Percentiles rank a stretch among this genome's conserved stretches.
phyloP scores from a whole-genome alignment of 2,329 filamentous ascomycete genomes.

The Ilyonectria mors-panacis region DNA sequence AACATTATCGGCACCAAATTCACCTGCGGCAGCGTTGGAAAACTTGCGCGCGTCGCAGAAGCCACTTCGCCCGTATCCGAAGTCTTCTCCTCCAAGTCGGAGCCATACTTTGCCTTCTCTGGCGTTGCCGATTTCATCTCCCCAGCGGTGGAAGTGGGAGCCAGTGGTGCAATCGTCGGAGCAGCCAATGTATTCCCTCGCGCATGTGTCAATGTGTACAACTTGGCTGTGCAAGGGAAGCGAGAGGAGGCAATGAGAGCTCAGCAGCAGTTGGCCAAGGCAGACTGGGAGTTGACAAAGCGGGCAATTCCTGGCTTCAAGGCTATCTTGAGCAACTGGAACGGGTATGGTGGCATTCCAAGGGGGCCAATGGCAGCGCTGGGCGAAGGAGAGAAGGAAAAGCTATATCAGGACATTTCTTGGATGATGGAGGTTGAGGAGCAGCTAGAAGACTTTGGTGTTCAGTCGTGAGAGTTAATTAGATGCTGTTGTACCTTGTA shows the following conservation, averaged over 20 bases:
- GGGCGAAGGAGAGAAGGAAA: constrained; percentile 66
- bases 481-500: too few relatives aligned
- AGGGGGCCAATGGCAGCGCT: constrained; percentile 79
- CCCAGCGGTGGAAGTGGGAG: constrained; percentile 84
- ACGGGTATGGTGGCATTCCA: constrained; percentile 84
- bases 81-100: constrained; percentile 58
- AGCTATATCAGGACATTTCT: constrained; percentile 68
- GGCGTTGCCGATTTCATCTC: constrained; percentile 90
- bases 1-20: constrained; percentile 94
- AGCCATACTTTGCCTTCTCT: constrained; percentile 86
- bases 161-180: constrained; percentile 87
- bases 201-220: constrained; percentile 83
- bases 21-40: constrained; percentile 92
- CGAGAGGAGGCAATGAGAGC: constrained; percentile 80
- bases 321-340: constrained; percentile 83
- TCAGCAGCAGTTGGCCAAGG: constrained; percentile 81
- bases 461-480: not conserved
- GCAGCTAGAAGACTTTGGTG: constrained; percentile 55
- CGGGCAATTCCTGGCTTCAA: constrained; percentile 88
- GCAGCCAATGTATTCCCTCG: constrained; percentile 90
- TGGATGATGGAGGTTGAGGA: constrained; percentile 78
- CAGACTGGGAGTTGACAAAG: constrained; percentile 88
- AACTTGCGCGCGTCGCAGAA: constrained; percentile 84
- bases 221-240: constrained; percentile 81
- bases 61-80: constrained; percentile 79